Percentiles rank a stretch among this genome's conserved stretches.
Conservation (phyloP, 2,329 filamentous ascomycete species). For the Diplocarpon mali region DNA sequence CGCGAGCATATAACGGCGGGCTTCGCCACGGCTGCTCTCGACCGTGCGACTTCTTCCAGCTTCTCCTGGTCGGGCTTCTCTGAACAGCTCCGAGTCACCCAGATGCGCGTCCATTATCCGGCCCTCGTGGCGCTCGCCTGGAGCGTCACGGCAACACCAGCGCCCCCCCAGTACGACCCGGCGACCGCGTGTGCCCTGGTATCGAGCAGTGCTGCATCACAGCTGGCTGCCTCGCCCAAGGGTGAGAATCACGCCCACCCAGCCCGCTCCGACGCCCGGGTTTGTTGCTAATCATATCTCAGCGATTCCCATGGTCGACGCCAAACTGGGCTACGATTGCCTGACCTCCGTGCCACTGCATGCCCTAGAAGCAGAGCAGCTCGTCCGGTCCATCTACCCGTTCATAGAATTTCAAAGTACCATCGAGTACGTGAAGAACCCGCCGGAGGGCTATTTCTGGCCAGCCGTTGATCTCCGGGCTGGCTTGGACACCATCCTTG, state of each 20-base stretch:
- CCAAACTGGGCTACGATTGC: constrained; percentile 12
- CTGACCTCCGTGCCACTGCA: constrained; percentile 12
- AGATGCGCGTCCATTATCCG: too few relatives aligned
- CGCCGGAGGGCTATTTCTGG: constrained; percentile 32
- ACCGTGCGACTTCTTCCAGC: too few relatives aligned
- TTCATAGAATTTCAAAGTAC: constrained; percentile 14
- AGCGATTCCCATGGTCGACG: constrained; percentile 7
- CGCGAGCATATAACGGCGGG: too few relatives aligned
- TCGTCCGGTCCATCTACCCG: constrained; percentile 10
- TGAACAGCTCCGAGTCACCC: too few relatives aligned
- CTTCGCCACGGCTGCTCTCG: too few relatives aligned
- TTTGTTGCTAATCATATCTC: background rate
- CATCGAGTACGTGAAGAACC: constrained; percentile 31
- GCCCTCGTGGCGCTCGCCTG: too few relatives aligned
- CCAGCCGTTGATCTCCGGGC: too few relatives aligned
- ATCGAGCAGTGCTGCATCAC: constrained; percentile 1
- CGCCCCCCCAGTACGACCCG: background rate
- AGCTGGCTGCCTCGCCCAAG: constrained; percentile 1
- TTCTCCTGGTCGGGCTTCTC: too few relatives aligned
- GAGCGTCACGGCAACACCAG: too few relatives aligned
- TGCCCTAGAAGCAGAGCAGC: constrained; percentile 4
- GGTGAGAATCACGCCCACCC: background rate
- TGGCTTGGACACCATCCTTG: too few relatives aligned
- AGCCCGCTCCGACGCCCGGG: too few relatives aligned
- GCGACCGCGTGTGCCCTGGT: constrained; percentile 4